These are phyloP conservation scores for Acanthamoeba sp. DNA, from an alignment of 208 protist genomes.

Conservation along the genomic window DNA sequence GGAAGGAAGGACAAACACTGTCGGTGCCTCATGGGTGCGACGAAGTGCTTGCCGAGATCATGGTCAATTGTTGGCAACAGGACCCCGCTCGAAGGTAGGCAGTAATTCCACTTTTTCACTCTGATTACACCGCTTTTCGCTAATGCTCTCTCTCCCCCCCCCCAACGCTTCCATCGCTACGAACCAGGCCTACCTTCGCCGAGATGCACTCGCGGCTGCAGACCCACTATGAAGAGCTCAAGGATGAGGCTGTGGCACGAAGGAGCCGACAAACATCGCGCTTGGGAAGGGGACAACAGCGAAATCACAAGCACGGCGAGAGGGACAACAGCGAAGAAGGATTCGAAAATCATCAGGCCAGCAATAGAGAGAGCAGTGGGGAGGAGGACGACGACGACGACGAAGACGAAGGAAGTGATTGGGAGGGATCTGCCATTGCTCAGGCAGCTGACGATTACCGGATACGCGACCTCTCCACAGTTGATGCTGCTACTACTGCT, in stretches of 20 bases:
- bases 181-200: not conserved
- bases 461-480: not conserved
- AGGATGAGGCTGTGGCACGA: conserved; percentile 6
- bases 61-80: conserved; percentile 32
- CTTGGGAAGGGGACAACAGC: not conserved
- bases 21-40: conserved; percentile 32
- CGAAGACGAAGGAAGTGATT: not conserved
- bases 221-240: conserved; percentile 62
- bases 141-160: no score
- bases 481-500: not conserved
- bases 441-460: conserved; percentile 1
- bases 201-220: conserved; percentile 32
- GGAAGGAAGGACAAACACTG: conserved; percentile 27
- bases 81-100: not conserved
- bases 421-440: not conserved
- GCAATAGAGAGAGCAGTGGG: not conserved
- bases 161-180: no score
- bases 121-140: no score
- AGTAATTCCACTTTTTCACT: not conserved
- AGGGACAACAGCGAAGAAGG: no score
- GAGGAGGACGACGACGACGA: not conserved
- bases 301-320: no score
- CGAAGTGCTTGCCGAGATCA: conserved; percentile 47
- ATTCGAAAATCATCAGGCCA: not conserved
- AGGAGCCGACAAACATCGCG: not conserved